Percentiles rank a stretch among this genome's conserved stretches.
phyloP scores from a whole-genome alignment of 495 filamentous ascomycete species.

The Penicillium parvum region DNA sequence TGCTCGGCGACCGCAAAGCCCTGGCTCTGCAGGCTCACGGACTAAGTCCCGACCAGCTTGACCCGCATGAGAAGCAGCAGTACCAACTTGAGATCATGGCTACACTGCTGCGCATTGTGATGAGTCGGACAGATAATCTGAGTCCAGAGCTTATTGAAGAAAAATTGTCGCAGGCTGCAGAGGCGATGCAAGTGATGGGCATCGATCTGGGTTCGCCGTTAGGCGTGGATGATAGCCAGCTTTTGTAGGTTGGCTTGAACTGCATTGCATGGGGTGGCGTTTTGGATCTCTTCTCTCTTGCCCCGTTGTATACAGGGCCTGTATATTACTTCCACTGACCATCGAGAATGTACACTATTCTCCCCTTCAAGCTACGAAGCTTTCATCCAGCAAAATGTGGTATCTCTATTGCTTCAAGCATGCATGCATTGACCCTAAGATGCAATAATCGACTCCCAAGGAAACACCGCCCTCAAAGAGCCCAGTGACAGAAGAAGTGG shows the following conservation, averaged over 20 bases:
- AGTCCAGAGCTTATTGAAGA: conserved; percentile 34
- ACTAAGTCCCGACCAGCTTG: conserved; percentile 32
- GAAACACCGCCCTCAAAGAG: conserved; percentile 5
- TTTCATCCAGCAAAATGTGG: background rate
- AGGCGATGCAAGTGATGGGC: conserved; percentile 50
- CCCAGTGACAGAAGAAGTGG: conserved; percentile 3
- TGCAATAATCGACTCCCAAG: background rate
- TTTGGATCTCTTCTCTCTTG: background rate
- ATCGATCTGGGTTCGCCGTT: conserved; percentile 31
- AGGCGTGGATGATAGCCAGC: conserved; percentile 28
- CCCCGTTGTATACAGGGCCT: conserved; percentile 5
- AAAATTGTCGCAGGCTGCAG: conserved; percentile 42
- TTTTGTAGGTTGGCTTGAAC: conserved; percentile 14
- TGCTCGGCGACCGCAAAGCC: conserved; percentile 36
- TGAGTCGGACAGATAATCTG: conserved; percentile 39
- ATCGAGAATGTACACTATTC: conserved; percentile 6
- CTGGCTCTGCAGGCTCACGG: conserved; percentile 33
- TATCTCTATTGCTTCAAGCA: too few species aligned
- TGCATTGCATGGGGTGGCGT: conserved; percentile 17
- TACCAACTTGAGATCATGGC: conserved; percentile 49
- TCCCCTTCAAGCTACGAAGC: background rate
- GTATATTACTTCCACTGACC: conserved; percentile 9
- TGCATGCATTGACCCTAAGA: background rate
- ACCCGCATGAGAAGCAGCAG: conserved; percentile 37
- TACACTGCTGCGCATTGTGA: conserved; percentile 47